These are phyloP conservation scores for Hanseniaspora valbyensis DNA, from an alignment of 805 yeast genomes.

Conservation along the genomic window DNA sequence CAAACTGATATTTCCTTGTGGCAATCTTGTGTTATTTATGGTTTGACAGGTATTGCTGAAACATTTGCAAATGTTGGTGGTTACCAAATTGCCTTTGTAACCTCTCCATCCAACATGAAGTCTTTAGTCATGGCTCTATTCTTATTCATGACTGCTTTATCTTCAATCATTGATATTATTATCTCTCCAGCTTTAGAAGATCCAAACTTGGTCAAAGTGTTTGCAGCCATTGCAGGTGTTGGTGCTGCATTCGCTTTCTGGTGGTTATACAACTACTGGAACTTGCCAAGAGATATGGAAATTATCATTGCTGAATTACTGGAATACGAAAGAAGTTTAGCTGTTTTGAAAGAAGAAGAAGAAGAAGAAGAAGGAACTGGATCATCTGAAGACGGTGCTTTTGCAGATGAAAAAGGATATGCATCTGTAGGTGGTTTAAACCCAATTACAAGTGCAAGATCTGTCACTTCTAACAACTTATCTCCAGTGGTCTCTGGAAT, in stretches of 20 bases:
- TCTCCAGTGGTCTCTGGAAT: constrained; percentile 11
- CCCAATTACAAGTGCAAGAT: constrained; percentile 1
- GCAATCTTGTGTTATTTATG: constrained; percentile 40
- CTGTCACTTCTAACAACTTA: background rate
- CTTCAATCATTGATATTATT: constrained; percentile 44
- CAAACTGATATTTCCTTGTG: constrained; percentile 25
- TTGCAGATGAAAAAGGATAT: constrained; percentile 1
- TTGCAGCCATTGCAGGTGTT: constrained; percentile 33
- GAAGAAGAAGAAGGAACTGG: constrained; percentile 2
- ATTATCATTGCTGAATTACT: constrained; percentile 23
- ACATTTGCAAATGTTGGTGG: constrained; percentile 73
- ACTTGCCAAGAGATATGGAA: constrained; percentile 33
- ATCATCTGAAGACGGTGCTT: too few relatives aligned
- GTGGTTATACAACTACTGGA: constrained; percentile 30
- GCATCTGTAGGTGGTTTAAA: background rate
- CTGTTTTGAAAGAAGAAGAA: constrained; percentile 11
- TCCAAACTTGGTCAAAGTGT: constrained; percentile 36
- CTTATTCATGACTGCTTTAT: constrained; percentile 60
- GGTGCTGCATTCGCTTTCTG: constrained; percentile 28
- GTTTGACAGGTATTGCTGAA: constrained; percentile 63
- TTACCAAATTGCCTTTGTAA: constrained; percentile 71
- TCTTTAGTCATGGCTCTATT: constrained; percentile 41
- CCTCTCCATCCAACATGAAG: constrained; percentile 55
- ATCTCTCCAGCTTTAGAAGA: constrained; percentile 35
- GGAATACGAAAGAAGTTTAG: constrained; percentile 15